Conservation (phyloP, 306 rosid species). For the Oemleria cerasiformis region DNA sequence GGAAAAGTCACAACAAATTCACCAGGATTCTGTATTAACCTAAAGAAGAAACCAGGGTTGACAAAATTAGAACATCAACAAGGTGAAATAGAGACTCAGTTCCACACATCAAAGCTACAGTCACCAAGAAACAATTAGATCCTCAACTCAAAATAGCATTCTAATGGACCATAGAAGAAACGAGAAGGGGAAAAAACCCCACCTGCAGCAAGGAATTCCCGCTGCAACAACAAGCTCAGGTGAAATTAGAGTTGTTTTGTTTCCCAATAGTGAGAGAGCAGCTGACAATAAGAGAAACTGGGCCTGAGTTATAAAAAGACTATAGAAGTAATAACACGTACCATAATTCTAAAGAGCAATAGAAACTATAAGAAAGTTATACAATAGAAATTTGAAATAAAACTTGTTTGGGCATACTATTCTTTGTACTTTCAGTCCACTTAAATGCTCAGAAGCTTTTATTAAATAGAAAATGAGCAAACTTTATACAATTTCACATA, state of each 20-base stretch:
- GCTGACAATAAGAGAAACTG: slow-evolving; percentile 76
- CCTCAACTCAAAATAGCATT: neutral
- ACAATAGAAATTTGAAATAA: neutral
- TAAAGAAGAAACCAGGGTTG: slow-evolving; percentile 39
- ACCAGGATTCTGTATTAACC: slow-evolving; percentile 98
- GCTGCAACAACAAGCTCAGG: slow-evolving; percentile 79
- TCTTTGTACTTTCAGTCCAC: slow-evolving; percentile 1
- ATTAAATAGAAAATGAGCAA: slow-evolving; percentile 17
- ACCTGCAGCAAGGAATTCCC: slow-evolving; percentile 97
- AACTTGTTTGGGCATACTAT: neutral
- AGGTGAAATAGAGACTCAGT: slow-evolving; percentile 15
- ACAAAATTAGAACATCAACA: slow-evolving; percentile 36
- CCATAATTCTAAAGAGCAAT: slow-evolving; percentile 12
- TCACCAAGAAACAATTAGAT: neutral
- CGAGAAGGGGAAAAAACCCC: slow-evolving; percentile 20
- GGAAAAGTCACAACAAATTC: slow-evolving; percentile 99
- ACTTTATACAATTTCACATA: slow-evolving; percentile 32
- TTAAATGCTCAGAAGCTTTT: slow-evolving; percentile 10
- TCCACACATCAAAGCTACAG: slow-evolving; percentile 21
- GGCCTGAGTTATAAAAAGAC: slow-evolving; percentile 45
- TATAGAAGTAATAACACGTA: slow-evolving; percentile 31
- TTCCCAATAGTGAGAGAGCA: slow-evolving; percentile 89
- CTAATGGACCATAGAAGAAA: neutral
- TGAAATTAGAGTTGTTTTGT: slow-evolving; percentile 87
- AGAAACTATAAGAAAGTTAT: slow-evolving; percentile 1